Conservation (phyloP, 2,329 filamentous ascomycete species). For the Neurospora sp. region DNA sequence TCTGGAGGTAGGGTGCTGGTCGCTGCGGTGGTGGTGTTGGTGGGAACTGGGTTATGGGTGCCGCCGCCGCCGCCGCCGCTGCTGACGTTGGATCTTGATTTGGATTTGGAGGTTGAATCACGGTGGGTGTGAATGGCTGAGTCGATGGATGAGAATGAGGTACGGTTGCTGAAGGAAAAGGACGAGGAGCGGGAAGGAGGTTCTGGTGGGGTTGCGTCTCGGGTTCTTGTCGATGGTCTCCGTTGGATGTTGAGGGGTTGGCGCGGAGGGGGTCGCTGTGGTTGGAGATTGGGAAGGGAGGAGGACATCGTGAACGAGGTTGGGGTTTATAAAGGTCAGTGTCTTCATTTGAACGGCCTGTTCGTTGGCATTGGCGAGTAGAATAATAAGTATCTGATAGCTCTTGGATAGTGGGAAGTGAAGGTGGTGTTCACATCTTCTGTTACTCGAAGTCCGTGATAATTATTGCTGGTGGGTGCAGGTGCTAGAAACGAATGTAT, state of each 20-base stretch:
- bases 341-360: neutral
- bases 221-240: neutral
- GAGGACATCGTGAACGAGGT: neutral
- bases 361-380: neutral
- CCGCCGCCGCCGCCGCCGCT: neutral
- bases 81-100: neutral
- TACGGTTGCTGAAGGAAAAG: neutral
- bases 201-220: neutral
- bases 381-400: neutral
- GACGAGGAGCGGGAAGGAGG: neutral
- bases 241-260: neutral
- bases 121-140: neutral
- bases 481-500: neutral
- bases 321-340: neutral
- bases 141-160: neutral
- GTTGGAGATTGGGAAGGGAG: neutral
- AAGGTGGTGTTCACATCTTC: neutral
- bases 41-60: neutral
- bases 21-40: neutral
- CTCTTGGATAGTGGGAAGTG: neutral
- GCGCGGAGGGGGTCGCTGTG: neutral
- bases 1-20: neutral
- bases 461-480: neutral
- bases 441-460: neutral
- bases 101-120: neutral